Conservation (phyloP, 2,329 filamentous ascomycete species). For the Dryadomyces quercus-mongolicae region DNA sequence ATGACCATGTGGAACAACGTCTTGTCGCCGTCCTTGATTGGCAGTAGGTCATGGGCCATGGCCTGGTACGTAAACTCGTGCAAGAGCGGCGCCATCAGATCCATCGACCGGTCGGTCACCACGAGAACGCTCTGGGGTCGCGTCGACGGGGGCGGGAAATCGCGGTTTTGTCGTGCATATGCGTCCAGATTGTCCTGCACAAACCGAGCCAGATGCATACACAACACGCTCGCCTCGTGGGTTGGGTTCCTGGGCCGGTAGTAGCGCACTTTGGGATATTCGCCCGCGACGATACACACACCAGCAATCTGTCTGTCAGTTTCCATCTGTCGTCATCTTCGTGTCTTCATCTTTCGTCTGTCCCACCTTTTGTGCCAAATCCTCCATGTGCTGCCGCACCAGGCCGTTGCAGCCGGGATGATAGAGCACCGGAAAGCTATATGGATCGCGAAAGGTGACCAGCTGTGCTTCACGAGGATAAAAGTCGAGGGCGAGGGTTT, state of each 20-base stretch:
- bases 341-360: not conserved
- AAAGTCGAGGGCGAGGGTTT: slow-evolving; percentile 77
- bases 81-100: slow-evolving; percentile 72
- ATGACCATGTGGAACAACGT: slow-evolving; percentile 71
- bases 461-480: slow-evolving; percentile 85
- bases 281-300: slow-evolving; percentile 82
- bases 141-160: slow-evolving; percentile 69
- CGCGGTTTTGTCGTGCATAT: slow-evolving; percentile 72
- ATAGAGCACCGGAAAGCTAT: slow-evolving; percentile 87
- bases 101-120: slow-evolving; percentile 87
- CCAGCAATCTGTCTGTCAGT: slow-evolving; percentile 55
- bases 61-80: slow-evolving; percentile 99
- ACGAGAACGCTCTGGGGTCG: slow-evolving; percentile 73
- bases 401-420: slow-evolving; percentile 82
- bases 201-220: slow-evolving; percentile 77
- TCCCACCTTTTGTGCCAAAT: slow-evolving; percentile 75
- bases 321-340: not conserved
- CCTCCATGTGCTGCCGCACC: slow-evolving; percentile 71
- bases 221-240: slow-evolving; percentile 82
- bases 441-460: slow-evolving; percentile 84
- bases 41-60: slow-evolving; percentile 89
- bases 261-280: slow-evolving; percentile 88
- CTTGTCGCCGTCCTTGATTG: slow-evolving; percentile 80
- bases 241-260: slow-evolving; percentile 62
- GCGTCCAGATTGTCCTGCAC: slow-evolving; percentile 84